Evolutionary conservation across 2,329 filamentous ascomycete species (phyloP), one percentile per base, ranked within the genome.

Genomic region (Nemania abortiva): DNA sequence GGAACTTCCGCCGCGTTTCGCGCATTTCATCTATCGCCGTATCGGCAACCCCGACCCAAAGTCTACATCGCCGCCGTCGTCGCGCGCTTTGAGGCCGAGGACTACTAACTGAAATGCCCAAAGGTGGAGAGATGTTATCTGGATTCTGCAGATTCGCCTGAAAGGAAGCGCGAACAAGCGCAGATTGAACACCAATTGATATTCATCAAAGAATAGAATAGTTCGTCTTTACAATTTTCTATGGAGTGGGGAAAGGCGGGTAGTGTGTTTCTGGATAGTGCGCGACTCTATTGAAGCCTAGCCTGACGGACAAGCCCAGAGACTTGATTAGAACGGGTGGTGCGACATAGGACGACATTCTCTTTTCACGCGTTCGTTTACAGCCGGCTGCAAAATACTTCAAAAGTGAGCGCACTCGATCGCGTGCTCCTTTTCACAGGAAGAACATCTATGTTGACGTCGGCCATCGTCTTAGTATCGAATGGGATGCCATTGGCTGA

Each of bases 1-100:
- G 49, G 59, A 18, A 34, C 47, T 42, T 52, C 31, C 45, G 29
- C 42, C 60, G 60, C 53, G 62, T 22, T 57, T 65, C 54, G 47
- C 56, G 54, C 34, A 47, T 53, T 65, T 53, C 34, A n/a, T 53
- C 34, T 15, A 53, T 22, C 18, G 27, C 54, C 47, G 47, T 9
- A 24, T 53, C 34, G 34, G 55, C 6, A 57, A 47, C n/a, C 34
- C 62, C 55, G 34, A 53, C 22, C 20, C 13, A 15, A 6, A n/a
- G 4, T 47, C 42, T 47, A 13, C 18, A n/a, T 20, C 15, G 42
- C n/a, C 42, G 42, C 18, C n/a, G n/a, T n/a, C n/a, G n/a, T n/a
- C 15, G 42, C 42, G 42, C 42, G 15, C 5, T 15, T 13, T 15
- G 42, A 15, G 3, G 42, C 42, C 29, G 29, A 60, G 22, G 24